Percentiles rank a stretch among this genome's conserved stretches.
Evolutionary conservation across 164 flowering plant genomes (phyloP).

Genomic region (Paratinospora sagittata): DNA sequence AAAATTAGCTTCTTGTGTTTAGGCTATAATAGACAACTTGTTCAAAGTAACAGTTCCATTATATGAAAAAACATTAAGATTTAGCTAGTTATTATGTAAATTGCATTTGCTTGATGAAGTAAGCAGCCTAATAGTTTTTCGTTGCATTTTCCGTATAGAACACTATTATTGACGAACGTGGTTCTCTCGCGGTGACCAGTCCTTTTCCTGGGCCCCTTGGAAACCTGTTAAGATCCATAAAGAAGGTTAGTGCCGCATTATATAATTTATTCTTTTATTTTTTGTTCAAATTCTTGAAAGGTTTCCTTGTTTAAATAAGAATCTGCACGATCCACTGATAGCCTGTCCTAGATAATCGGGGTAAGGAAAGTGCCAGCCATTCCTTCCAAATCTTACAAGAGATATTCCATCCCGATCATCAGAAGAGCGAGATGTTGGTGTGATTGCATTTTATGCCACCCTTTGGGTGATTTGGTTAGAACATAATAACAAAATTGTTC

Average conservation of each 20-base stretch:
- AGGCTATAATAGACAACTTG: background rate
- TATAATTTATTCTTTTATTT: no score
- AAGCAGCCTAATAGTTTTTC: background rate
- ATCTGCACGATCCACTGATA: background rate
- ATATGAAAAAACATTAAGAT: background rate
- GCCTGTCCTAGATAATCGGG: background rate
- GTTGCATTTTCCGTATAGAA: constrained; percentile 36
- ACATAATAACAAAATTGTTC: no score
- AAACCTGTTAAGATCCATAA: constrained; percentile 45
- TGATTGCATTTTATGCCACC: no score
- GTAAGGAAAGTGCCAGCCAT: no score
- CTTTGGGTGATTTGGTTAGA: no score
- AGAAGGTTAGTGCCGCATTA: constrained; percentile 43
- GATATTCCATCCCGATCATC: no score
- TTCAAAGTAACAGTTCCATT: background rate
- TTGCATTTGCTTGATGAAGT: background rate
- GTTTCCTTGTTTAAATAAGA: background rate
- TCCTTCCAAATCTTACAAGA: no score
- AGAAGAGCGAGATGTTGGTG: no score
- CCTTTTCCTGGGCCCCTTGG: constrained; percentile 69
- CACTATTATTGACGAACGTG: constrained; percentile 73
- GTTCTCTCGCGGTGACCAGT: constrained; percentile 63
- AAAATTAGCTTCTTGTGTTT: no score
- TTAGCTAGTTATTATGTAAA: background rate
- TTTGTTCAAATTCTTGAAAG: background rate